Conservation (phyloP, 305 asterid genomes). For the Vinca major region DNA sequence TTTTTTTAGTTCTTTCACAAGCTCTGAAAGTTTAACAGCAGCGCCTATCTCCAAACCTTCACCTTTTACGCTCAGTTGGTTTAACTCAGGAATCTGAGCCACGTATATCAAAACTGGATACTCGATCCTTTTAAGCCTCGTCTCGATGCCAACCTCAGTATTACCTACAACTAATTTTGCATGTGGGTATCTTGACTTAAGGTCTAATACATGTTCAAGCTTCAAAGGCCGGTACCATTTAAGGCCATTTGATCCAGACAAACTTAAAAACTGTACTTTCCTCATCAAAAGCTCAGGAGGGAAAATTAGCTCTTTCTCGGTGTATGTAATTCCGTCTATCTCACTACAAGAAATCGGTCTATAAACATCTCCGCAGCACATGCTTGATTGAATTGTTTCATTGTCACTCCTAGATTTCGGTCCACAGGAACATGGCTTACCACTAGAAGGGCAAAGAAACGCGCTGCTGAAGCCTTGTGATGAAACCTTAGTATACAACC, state of each 20-base stretch:
- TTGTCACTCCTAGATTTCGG: conserved; percentile 24
- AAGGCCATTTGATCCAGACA: conserved; percentile 60
- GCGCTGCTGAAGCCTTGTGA: conserved; percentile 31
- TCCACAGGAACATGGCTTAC: conserved; percentile 89
- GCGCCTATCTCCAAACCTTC: conserved; percentile 90
- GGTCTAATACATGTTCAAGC: conserved; percentile 59
- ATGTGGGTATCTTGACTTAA: conserved; percentile 51
- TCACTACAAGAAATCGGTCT: conserved; percentile 59
- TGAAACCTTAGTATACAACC: conserved; percentile 49
- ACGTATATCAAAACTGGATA: conserved; percentile 69
- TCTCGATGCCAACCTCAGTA: conserved; percentile 91
- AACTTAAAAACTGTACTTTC: conserved; percentile 39
- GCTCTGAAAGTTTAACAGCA: conserved; percentile 69
- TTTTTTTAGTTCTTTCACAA: conserved; percentile 40
- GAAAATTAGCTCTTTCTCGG: conserved; percentile 74
- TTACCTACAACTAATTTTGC: conserved; percentile 78
- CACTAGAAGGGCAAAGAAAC: conserved; percentile 85
- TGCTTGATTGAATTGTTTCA: conserved; percentile 22
- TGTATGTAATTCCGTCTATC: conserved; percentile 61
- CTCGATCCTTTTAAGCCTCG: conserved; percentile 61
- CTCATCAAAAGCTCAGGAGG: conserved; percentile 78
- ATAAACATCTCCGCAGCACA: conserved; percentile 21
- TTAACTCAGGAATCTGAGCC: conserved; percentile 63
- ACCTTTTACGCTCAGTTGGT: conserved; percentile 41
- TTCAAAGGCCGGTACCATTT: conserved; percentile 76